Conservation (phyloP, 768 basidiomycete genomes). For the Kwoniella botswanensis region DNA sequence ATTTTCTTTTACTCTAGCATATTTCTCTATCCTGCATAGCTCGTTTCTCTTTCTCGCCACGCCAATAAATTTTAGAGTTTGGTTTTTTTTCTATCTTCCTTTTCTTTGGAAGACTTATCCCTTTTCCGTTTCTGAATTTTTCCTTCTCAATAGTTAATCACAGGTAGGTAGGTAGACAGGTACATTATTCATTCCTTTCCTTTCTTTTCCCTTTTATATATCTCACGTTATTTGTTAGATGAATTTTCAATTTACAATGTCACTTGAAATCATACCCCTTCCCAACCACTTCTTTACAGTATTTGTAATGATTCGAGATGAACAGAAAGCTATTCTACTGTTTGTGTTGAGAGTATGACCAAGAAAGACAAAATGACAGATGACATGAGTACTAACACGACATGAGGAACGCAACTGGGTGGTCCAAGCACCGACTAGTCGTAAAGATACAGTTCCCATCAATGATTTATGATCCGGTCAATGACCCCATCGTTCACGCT, state of each 20-base stretch:
- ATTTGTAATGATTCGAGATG: not conserved
- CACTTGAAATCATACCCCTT: too few species aligned
- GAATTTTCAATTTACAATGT: not conserved
- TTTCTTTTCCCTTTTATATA: not conserved
- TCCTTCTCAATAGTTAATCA: not conserved
- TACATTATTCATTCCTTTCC: not conserved
- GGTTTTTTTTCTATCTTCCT: not conserved
- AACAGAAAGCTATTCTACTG: not conserved
- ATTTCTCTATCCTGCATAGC: not conserved
- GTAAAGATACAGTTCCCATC: not conserved
- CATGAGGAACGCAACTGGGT: not conserved
- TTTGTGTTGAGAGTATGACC: too few species aligned
- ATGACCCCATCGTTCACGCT: not conserved
- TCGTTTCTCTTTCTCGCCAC: not conserved
- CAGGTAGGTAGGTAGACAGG: not conserved
- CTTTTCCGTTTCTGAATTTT: not conserved
- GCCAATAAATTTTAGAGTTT: not conserved
- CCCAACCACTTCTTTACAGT: not conserved
- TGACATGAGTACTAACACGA: too few species aligned
- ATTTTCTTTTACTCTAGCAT: conserved; percentile 4
- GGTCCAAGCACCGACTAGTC: not conserved
- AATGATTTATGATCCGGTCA: not conserved
- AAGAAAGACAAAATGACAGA: too few species aligned
- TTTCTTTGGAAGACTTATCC: not conserved
- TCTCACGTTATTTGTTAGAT: not conserved